Conservation (phyloP, 2,329 filamentous ascomycete species). For the Alternaria triticina region DNA sequence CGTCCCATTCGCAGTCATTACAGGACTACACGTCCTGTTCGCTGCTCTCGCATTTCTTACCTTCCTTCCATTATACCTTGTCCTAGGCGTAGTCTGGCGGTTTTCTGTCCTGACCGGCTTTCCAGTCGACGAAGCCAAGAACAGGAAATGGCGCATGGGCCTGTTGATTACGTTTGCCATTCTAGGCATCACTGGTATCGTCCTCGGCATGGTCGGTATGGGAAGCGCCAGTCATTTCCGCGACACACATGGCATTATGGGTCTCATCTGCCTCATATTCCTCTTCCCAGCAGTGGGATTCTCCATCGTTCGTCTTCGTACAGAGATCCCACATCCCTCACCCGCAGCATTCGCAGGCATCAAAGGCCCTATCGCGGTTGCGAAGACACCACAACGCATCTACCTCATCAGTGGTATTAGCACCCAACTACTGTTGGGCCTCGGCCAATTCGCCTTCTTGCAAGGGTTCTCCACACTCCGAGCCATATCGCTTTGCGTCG, state of each 20-base stretch:
- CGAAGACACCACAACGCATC: constrained; percentile 31
- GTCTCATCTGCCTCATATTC: constrained; percentile 29
- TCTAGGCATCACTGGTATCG: constrained; percentile 22
- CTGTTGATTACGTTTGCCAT: constrained; percentile 27
- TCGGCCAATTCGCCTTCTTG: constrained; percentile 29
- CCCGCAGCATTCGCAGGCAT: constrained; percentile 25
- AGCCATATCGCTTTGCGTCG: constrained; percentile 33
- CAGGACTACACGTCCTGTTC: constrained; percentile 31
- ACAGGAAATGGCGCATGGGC: constrained; percentile 34
- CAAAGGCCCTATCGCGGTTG: constrained; percentile 27
- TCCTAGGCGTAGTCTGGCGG: constrained; percentile 32
- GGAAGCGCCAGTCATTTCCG: constrained; percentile 33
- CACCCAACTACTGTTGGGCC: constrained; percentile 22
- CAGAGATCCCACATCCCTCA: constrained; percentile 22
- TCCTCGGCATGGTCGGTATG: constrained; percentile 35
- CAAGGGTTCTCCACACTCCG: constrained; percentile 32
- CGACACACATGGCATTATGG: constrained; percentile 31
- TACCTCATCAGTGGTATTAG: constrained; percentile 29
- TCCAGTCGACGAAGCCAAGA: constrained; percentile 31
- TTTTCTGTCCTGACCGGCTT: constrained; percentile 31
- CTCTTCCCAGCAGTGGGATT: constrained; percentile 24
- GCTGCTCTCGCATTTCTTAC: constrained; percentile 31
- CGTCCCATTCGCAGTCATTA: constrained; percentile 26
- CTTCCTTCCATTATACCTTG: constrained; percentile 35
- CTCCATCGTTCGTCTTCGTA: constrained; percentile 29